These are phyloP conservation scores for Paraphoma sp. DNA, from an alignment of 2,329 filamentous ascomycete genomes.

Conservation along the genomic window DNA sequence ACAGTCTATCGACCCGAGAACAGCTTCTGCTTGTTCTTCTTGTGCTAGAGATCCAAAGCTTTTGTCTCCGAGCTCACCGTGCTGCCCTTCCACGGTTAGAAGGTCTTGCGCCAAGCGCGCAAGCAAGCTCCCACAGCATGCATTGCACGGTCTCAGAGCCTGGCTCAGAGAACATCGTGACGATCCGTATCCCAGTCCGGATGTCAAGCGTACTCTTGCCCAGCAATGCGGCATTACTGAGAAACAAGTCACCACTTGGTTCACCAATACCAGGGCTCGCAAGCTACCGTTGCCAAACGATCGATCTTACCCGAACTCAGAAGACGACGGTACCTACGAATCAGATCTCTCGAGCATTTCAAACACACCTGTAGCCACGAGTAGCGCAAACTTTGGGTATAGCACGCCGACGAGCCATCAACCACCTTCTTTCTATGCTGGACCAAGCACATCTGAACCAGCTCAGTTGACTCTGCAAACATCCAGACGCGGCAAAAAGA, in stretches of 20 bases:
- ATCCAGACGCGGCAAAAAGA: slow-evolving; percentile 46
- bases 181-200: slow-evolving; percentile 39
- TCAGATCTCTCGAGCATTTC: slow-evolving; percentile 20
- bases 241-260: slow-evolving; percentile 46
- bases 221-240: slow-evolving; percentile 41
- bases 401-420: not conserved
- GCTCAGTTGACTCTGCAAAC: slow-evolving; percentile 4
- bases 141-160: slow-evolving; percentile 31
- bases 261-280: slow-evolving; percentile 43
- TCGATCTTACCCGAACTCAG: slow-evolving; percentile 13
- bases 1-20: slow-evolving; percentile 17
- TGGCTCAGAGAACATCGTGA: slow-evolving; percentile 40
- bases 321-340: slow-evolving; percentile 25
- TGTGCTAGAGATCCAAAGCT: slow-evolving; percentile 14
- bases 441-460: not conserved
- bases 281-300: slow-evolving; percentile 24
- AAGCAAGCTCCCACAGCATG: slow-evolving; percentile 37
- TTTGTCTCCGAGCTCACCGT: slow-evolving; percentile 17
- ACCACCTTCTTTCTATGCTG: slow-evolving; percentile 11
- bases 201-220: slow-evolving; percentile 37
- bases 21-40: slow-evolving; percentile 15
- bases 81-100: slow-evolving; percentile 18
- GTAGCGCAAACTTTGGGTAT: slow-evolving; percentile 9
- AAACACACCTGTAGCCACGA: slow-evolving; percentile 9
- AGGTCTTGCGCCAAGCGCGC: slow-evolving; percentile 38